Conservation (phyloP, 257 asterid genomes). For the Echium plantagineum region DNA sequence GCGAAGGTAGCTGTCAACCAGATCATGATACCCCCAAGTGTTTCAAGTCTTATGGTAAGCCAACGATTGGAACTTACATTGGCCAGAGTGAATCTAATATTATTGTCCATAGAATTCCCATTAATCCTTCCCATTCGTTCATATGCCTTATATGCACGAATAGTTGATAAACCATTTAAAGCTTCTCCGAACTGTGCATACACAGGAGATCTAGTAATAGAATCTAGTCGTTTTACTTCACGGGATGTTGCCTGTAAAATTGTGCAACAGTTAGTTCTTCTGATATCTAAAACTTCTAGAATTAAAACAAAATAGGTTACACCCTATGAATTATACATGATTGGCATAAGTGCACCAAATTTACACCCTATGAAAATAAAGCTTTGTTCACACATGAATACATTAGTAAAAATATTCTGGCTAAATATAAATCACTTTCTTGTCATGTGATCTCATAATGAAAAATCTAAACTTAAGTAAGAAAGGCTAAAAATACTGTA, state of each 20-base stretch:
- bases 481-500: no score
- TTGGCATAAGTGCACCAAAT: no score
- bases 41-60: constrained; percentile 66
- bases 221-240: constrained; percentile 73
- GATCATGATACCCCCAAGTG: constrained; percentile 69
- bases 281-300: constrained; percentile 27
- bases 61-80: constrained; percentile 67
- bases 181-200: constrained; percentile 88
- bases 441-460: no score
- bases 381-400: no score
- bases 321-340: no score
- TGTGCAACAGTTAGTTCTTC: not conserved
- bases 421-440: no score
- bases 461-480: no score
- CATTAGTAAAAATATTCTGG: no score
- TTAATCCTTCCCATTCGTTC: constrained; percentile 51
- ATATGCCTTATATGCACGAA: constrained; percentile 70
- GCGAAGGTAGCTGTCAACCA: constrained; percentile 75
- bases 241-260: constrained; percentile 70
- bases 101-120: constrained; percentile 69
- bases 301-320: not conserved
- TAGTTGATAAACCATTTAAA: constrained; percentile 54
- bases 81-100: constrained; percentile 50
- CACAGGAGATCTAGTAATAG: constrained; percentile 73
- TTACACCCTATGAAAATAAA: no score